Evolutionary conservation across 2,329 filamentous ascomycete species (phyloP).

Genomic region (Hymenoscyphus scutula): DNA sequence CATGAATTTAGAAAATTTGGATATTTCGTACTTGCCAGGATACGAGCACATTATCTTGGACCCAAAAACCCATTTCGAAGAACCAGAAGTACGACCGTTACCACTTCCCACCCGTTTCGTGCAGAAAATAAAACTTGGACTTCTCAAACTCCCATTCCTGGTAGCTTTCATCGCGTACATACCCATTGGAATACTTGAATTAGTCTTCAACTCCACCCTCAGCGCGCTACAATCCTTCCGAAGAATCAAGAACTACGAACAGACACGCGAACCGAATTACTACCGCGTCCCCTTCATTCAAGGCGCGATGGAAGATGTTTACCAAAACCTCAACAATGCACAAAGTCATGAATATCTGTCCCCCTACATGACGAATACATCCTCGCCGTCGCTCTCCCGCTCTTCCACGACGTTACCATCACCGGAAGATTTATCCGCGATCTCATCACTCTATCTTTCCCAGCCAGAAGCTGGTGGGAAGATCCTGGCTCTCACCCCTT

Average conservation of each 20-base stretch:
- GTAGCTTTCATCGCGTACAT: constrained; percentile 67
- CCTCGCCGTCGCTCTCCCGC: neutral
- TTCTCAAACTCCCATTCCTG: constrained; percentile 57
- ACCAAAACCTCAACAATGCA: constrained; percentile 34
- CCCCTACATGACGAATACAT: constrained; percentile 20
- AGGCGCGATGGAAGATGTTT: constrained; percentile 66
- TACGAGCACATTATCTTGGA: constrained; percentile 80
- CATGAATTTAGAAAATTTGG: constrained; percentile 61
- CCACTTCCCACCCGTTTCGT: constrained; percentile 27
- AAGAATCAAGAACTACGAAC: constrained; percentile 74
- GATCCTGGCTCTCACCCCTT: constrained; percentile 72
- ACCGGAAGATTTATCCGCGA: constrained; percentile 25
- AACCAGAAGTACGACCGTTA: constrained; percentile 35
- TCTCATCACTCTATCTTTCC: constrained; percentile 31
- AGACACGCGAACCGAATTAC: constrained; percentile 62
- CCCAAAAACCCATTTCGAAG: constrained; percentile 56
- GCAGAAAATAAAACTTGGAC: constrained; percentile 34
- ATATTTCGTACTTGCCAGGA: constrained; percentile 70
- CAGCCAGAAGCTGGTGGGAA: constrained; percentile 40
- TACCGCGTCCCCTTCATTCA: constrained; percentile 77
- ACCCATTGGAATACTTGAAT: constrained; percentile 68
- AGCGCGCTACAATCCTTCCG: constrained; percentile 73
- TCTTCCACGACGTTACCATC: neutral
- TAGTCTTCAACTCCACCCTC: constrained; percentile 71
- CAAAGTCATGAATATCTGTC: constrained; percentile 66